Conservation (phyloP, 1,284 basidiomycete genomes). For the Melampsora americana region DNA sequence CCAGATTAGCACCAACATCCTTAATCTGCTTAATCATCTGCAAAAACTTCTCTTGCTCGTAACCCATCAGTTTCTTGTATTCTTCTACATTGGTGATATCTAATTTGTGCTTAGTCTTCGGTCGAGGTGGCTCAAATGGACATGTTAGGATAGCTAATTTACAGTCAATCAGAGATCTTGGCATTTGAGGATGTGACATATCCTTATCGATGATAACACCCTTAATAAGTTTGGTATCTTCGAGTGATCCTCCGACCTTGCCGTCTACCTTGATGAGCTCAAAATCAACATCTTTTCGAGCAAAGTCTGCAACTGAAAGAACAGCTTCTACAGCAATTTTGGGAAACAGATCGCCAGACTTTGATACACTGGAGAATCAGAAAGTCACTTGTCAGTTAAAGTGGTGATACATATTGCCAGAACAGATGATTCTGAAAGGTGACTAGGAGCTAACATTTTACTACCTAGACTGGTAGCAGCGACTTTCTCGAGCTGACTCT, state of each 20-base stretch:
- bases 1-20: slow-evolving; percentile 95
- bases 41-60: slow-evolving; percentile 92
- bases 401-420: not conserved
- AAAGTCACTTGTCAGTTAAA: not conserved
- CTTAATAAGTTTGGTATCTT: slow-evolving; percentile 86
- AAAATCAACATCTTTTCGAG: slow-evolving; percentile 92
- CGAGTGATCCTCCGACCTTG: slow-evolving; percentile 94
- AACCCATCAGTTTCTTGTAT: slow-evolving; percentile 88
- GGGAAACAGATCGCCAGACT: slow-evolving; percentile 90
- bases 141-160: slow-evolving; percentile 95
- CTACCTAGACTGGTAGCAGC: slow-evolving; percentile 93
- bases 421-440: not conserved
- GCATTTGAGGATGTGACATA: slow-evolving; percentile 99
- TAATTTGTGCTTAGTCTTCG: slow-evolving; percentile 98
- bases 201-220: slow-evolving; percentile 99
- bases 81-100: slow-evolving; percentile 98
- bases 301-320: slow-evolving; percentile 87
- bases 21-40: slow-evolving; percentile 98
- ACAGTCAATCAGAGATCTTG: slow-evolving; percentile 78
- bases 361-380: slow-evolving; percentile 71
- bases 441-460: slow-evolving; percentile 73
- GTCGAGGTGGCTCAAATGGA: slow-evolving; percentile 95
- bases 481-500: slow-evolving; percentile 82
- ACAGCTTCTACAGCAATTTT: slow-evolving; percentile 97
- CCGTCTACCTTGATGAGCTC: slow-evolving; percentile 99